Percentiles rank a stretch among this genome's conserved stretches.
These are phyloP conservation scores for Kazachstania sp. DNA, from an alignment of 1,139 yeast genomes.

Conservation along the genomic window DNA sequence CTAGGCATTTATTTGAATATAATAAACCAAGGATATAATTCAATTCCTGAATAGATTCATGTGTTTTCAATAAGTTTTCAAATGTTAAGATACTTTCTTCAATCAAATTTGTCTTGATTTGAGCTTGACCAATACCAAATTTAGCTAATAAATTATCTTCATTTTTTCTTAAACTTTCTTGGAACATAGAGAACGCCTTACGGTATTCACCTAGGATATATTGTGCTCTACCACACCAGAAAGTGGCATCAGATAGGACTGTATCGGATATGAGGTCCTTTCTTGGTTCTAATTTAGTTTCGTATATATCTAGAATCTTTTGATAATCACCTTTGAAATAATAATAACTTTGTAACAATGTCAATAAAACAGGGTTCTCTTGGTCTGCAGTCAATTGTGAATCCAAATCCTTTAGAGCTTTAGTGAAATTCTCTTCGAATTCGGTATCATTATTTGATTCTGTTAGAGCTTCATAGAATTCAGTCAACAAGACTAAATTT, in stretches of 20 bases:
- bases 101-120: slow-evolving; percentile 59
- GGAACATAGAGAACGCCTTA: slow-evolving; percentile 64
- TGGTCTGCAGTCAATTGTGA: slow-evolving; percentile 18
- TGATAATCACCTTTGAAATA: slow-evolving; percentile 55
- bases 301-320: slow-evolving; percentile 49
- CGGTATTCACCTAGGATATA: slow-evolving; percentile 53
- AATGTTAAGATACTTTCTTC: slow-evolving; percentile 84
- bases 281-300: slow-evolving; percentile 38
- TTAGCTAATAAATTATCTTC: slow-evolving; percentile 60
- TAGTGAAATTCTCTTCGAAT: slow-evolving; percentile 43
- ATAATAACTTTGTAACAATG: slow-evolving; percentile 44
- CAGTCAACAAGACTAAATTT: slow-evolving; percentile 57
- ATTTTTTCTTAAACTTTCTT: slow-evolving; percentile 56
- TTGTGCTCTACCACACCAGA: slow-evolving; percentile 78
- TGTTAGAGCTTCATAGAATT: slow-evolving; percentile 55
- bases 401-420: slow-evolving; percentile 35
- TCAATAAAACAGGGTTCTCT: slow-evolving; percentile 37
- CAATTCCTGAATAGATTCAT: slow-evolving; percentile 68
- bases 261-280: slow-evolving; percentile 25
- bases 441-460: slow-evolving; percentile 41
- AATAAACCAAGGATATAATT: slow-evolving; percentile 67
- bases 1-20: slow-evolving; percentile 43
- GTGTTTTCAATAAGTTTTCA: slow-evolving; percentile 60
- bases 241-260: slow-evolving; percentile 65
- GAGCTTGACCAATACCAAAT: slow-evolving; percentile 82